Base-by-base conservation (phyloP, 352 stramenopile species). In the Phytopythium aichiense region DNA sequence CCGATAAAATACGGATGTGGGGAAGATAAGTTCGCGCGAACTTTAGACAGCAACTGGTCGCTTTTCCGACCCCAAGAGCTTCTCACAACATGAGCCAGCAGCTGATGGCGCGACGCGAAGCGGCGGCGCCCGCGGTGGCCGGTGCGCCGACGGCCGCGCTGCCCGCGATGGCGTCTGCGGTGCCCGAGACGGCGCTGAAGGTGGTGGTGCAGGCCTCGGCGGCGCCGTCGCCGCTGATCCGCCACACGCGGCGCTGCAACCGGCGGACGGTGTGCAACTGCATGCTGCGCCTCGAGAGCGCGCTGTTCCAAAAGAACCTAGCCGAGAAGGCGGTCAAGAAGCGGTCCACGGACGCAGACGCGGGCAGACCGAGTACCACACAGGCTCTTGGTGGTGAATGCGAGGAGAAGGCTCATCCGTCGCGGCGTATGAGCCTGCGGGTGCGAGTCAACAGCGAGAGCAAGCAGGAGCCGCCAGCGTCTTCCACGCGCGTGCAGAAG, bases 241-340 rank as follows among this genome's bases (percentile, higher is more conserved):
- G 63, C 20, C 82, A 92, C 64, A 90, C 79, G 56, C 80, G 85
- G 7, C 65, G 71, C 60, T 94, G 85, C 65, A 85, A 92, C 60
- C 66, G 72, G 0, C 81, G 83, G 46, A 60, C 81, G 45, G 30
- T 88, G 16, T 94, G 85, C 64, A 89, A 80, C 13, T 94, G 85
- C 43, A 69, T 79, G 50, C 31, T 92, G 64, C 81, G 83, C 42
- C 51, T 86, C 18, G 79, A 90, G 60, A 91, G 82, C 68, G 68
- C 67, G 4, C 82, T 79, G 50, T 92, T 91, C 65, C 85, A 84
- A 22, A 83, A 78, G 57, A 83, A 88, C 31, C 61, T 94, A 58
- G 48, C 42, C 1, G 66, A 59, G 12, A 79, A 83, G 66, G 61
- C 60, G n/a, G 60, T 62, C 38, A 84, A 83, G 68, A 84, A 83